Conservation (phyloP, 352 stramenopile species). For the Lagenidium giganteum region DNA sequence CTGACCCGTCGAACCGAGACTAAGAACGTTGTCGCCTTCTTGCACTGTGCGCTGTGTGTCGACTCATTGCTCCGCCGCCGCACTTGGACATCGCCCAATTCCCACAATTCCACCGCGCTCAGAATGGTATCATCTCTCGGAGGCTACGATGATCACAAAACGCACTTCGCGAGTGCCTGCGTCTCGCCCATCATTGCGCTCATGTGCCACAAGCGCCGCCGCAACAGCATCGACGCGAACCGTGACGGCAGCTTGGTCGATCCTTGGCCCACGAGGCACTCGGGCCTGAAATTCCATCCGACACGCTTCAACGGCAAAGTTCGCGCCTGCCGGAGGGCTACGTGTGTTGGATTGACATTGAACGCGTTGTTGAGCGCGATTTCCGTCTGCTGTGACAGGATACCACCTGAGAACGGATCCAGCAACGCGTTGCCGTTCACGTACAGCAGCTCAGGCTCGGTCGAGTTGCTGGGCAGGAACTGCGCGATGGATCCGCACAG, state of each 20-base stretch:
- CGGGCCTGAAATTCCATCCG: conserved; percentile 21
- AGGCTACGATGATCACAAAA: too few relatives aligned
- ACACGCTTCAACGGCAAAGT: conserved; percentile 6
- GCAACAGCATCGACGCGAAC: conserved; percentile 20
- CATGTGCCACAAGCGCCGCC: conserved; percentile 19
- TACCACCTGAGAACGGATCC: conserved; percentile 26
- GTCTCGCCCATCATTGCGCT: too few relatives aligned
- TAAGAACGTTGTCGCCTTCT: too few relatives aligned
- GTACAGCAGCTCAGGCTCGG: conserved; percentile 22
- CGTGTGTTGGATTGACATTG: conserved; percentile 33
- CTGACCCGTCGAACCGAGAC: too few relatives aligned
- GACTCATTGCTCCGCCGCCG: too few relatives aligned
- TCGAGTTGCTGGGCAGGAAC: conserved; percentile 8
- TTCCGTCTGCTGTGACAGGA: conserved; percentile 19
- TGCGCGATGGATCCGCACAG: conserved; percentile 17
- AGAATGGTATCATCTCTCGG: too few relatives aligned
- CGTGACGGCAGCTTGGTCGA: conserved; percentile 14
- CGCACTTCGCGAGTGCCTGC: too few relatives aligned
- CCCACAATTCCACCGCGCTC: too few relatives aligned
- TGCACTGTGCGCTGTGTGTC: too few relatives aligned
- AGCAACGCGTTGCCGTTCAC: conserved; percentile 34
- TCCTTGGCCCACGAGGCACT: conserved; percentile 33
- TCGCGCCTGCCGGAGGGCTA: conserved; percentile 22
- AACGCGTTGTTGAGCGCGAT: conserved; percentile 23
- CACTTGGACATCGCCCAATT: too few relatives aligned